A percentile compares a stretch with the other conserved stretches of the same genome.
Evolutionary conservation across 768 basidiomycete species (phyloP).

Genomic region (Boletus reticuloceps): DNA sequence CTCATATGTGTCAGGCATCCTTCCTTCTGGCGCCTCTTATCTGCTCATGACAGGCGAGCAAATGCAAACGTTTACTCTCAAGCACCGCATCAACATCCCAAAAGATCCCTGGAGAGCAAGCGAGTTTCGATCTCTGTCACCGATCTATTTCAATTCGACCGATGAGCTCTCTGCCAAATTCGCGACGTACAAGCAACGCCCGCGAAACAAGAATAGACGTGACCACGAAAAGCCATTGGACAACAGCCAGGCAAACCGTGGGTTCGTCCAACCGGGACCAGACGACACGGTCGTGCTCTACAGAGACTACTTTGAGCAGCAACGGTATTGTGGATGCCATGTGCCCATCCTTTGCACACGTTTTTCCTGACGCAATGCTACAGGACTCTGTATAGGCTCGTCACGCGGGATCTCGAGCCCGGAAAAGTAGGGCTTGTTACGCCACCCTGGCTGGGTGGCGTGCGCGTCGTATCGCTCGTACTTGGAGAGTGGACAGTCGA

Average conservation of each 20-base stretch:
- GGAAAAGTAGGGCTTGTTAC: slow-evolving; percentile 32
- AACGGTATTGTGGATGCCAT: slow-evolving; percentile 32
- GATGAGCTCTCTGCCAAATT: slow-evolving; percentile 39
- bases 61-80: slow-evolving; percentile 20
- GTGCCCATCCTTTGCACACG: neutral
- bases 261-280: slow-evolving; percentile 25
- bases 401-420: slow-evolving; percentile 21
- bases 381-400: slow-evolving; percentile 34
- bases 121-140: slow-evolving; percentile 46
- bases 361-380: neutral
- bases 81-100: slow-evolving; percentile 12
- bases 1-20: slow-evolving; percentile 37
- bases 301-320: slow-evolving; percentile 48
- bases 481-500: slow-evolving; percentile 37
- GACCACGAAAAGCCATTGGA: slow-evolving; percentile 24
- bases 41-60: slow-evolving; percentile 40
- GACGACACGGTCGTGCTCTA: slow-evolving; percentile 14
- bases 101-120: slow-evolving; percentile 13
- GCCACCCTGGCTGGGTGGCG: slow-evolving; percentile 30
- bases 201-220: slow-evolving; percentile 30
- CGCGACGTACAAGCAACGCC: slow-evolving; percentile 36
- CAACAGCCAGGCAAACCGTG: slow-evolving; percentile 43
- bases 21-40: slow-evolving; percentile 42
- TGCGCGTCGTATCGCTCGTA: slow-evolving; percentile 37
- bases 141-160: slow-evolving; percentile 38